Conservation (phyloP, 495 filamentous ascomycete species). For the Parmelia sp. region DNA sequence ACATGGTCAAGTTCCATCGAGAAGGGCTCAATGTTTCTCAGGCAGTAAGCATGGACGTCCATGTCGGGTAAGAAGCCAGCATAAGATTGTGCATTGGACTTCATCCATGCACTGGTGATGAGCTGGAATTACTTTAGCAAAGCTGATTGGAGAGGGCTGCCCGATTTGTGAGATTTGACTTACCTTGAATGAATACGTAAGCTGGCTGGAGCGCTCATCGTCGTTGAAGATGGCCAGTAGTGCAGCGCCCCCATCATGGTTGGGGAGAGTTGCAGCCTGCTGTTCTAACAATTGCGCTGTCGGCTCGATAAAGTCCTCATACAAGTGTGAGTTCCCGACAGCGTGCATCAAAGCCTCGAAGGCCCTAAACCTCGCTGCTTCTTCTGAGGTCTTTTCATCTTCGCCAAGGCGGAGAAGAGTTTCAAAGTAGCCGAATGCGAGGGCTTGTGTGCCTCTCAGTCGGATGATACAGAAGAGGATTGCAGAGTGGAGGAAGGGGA, state of each 20-base stretch:
- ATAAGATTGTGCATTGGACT: constrained; percentile 61
- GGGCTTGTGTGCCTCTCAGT: constrained; percentile 49
- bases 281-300: constrained; percentile 58
- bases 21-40: constrained; percentile 62
- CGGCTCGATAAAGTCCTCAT: constrained; percentile 77
- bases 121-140: constrained; percentile 47
- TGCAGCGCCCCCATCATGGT: constrained; percentile 52
- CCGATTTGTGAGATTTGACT: constrained; percentile 22
- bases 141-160: neutral
- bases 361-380: constrained; percentile 62
- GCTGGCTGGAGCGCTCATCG: constrained; percentile 54
- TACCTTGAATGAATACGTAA: constrained; percentile 69
- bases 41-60: constrained; percentile 64
- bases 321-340: constrained; percentile 62
- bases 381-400: constrained; percentile 55
- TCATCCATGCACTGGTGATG: constrained; percentile 83
- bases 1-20: constrained; percentile 84
- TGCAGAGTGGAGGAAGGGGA: neutral
- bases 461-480: constrained; percentile 11
- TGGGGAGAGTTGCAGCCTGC: constrained; percentile 46
- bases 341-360: constrained; percentile 63
- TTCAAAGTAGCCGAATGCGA: constrained; percentile 92
- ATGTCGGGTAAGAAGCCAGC: constrained; percentile 57
- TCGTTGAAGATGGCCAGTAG: constrained; percentile 75
- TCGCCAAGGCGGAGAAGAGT: constrained; percentile 63